phyloP scores from a whole-genome alignment of 805 yeast species.

The Wickerhamiella dianesei region DNA sequence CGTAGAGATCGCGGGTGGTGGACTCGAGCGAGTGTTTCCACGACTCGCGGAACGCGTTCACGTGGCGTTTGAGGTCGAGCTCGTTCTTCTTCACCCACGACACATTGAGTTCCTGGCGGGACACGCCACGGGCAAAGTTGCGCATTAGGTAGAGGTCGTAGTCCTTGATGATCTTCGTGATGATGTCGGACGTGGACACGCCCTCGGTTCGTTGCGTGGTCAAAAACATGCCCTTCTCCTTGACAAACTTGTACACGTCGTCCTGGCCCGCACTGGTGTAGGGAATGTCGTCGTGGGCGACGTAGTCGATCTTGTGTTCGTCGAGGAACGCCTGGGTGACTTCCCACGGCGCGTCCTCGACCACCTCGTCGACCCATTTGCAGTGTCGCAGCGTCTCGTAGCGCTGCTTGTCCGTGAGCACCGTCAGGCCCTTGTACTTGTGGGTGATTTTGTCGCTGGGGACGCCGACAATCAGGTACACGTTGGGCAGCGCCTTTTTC shows the following conservation, averaged over 20 bases:
- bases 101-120: slow-evolving; percentile 89
- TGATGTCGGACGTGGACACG: slow-evolving; percentile 87
- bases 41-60: slow-evolving; percentile 72
- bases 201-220: slow-evolving; percentile 97
- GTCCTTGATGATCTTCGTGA: slow-evolving; percentile 86
- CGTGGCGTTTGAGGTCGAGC: slow-evolving; percentile 81
- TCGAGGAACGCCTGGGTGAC: slow-evolving; percentile 69
- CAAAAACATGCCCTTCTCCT: slow-evolving; percentile 77
- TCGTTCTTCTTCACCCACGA: slow-evolving; percentile 97
- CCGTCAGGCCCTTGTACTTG: slow-evolving; percentile 85
- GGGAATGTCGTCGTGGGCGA: slow-evolving; percentile 95
- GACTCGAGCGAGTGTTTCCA: slow-evolving; percentile 59
- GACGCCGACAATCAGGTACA: slow-evolving; percentile 74
- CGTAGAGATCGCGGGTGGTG: slow-evolving; percentile 69
- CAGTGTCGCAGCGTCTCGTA: slow-evolving; percentile 87
- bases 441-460: slow-evolving; percentile 88
- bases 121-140: slow-evolving; percentile 94
- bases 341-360: slow-evolving; percentile 92
- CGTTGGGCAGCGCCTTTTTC: slow-evolving; percentile 78
- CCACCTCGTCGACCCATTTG: slow-evolving; percentile 94
- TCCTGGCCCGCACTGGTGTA: slow-evolving; percentile 80
- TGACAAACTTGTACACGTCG: slow-evolving; percentile 87
- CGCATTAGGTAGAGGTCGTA: slow-evolving; percentile 95
- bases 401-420: slow-evolving; percentile 73
- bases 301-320: slow-evolving; percentile 79